Percentiles rank a stretch among this genome's conserved stretches.
phyloP scores from a whole-genome alignment of 164 flowering plant species.

The Stephania japonica region DNA sequence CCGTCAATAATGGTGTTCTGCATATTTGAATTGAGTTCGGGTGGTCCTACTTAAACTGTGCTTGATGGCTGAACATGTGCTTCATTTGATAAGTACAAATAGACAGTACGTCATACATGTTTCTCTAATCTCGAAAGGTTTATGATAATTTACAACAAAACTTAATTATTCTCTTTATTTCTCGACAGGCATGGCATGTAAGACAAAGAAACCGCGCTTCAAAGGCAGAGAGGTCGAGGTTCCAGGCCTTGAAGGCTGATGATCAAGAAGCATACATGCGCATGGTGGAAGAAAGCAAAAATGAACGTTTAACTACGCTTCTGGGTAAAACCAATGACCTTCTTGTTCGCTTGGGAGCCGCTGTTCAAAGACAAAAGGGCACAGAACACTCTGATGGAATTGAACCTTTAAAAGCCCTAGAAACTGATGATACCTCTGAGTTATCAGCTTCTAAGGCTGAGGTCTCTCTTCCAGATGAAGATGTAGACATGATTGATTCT shows the following conservation, averaged over 20 bases:
- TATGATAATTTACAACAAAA: background rate
- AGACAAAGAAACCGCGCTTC: conserved; percentile 96
- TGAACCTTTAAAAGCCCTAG: conserved; percentile 51
- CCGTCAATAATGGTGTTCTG: background rate
- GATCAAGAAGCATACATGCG: conserved; percentile 98
- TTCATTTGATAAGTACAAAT: background rate
- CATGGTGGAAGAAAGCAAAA: conserved; percentile 97
- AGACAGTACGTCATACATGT: background rate
- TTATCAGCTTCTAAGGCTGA: conserved; percentile 40
- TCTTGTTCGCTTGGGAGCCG: conserved; percentile 84
- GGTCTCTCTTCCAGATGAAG: conserved; percentile 42
- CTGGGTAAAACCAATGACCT: conserved; percentile 92
- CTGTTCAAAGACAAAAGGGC: conserved; percentile 93
- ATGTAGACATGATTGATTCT: conserved; percentile 32
- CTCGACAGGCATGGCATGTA: conserved; percentile 86
- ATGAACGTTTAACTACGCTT: conserved; percentile 85
- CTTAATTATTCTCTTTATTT: background rate
- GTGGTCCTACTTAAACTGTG: background rate
- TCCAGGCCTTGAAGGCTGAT: conserved; percentile 88
- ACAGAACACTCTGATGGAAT: conserved; percentile 55
- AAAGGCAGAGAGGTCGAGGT: conserved; percentile 80
- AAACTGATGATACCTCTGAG: conserved; percentile 41
- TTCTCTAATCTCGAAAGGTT: background rate
- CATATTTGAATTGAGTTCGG: background rate
- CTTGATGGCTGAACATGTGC: background rate